Evolutionary conservation across 768 basidiomycete genomes (phyloP).

Genomic region (Auriscalpium vulgare): DNA sequence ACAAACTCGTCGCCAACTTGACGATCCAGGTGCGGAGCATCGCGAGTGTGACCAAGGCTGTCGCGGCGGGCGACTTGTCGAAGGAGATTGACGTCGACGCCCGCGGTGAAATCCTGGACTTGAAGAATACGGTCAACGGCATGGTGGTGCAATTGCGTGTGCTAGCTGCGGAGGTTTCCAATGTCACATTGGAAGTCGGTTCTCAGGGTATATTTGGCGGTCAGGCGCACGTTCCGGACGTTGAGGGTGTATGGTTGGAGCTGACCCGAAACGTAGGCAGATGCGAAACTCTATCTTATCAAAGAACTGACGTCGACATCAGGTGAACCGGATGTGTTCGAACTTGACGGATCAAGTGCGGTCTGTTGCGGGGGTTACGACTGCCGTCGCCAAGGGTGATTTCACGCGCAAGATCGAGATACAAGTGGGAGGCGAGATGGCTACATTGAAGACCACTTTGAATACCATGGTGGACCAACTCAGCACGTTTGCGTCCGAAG

Average conservation of each 20-base stretch:
- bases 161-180: constrained; percentile 70
- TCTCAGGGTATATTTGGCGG: constrained; percentile 83
- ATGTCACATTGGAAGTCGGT: constrained; percentile 76
- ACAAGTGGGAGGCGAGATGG: constrained; percentile 79
- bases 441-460: constrained; percentile 68
- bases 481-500: constrained; percentile 73
- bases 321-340: constrained; percentile 73
- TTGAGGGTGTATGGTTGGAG: constrained; percentile 80
- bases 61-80: constrained; percentile 77
- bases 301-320: background rate
- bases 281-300: background rate
- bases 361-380: constrained; percentile 76
- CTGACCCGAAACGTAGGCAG: constrained; percentile 58
- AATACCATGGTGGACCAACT: constrained; percentile 89
- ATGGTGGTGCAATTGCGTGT: constrained; percentile 46
- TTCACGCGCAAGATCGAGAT: constrained; percentile 88
- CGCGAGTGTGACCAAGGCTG: constrained; percentile 54
- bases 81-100: constrained; percentile 87
- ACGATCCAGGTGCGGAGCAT: constrained; percentile 48
- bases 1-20: constrained; percentile 67
- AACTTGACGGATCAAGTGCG: constrained; percentile 71
- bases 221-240: constrained; percentile 77
- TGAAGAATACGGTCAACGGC: constrained; percentile 51
- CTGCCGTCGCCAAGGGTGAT: constrained; percentile 85
- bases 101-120: constrained; percentile 77